Base-by-base conservation (phyloP, 805 yeast species). In the Saturnispora hagleri region DNA sequence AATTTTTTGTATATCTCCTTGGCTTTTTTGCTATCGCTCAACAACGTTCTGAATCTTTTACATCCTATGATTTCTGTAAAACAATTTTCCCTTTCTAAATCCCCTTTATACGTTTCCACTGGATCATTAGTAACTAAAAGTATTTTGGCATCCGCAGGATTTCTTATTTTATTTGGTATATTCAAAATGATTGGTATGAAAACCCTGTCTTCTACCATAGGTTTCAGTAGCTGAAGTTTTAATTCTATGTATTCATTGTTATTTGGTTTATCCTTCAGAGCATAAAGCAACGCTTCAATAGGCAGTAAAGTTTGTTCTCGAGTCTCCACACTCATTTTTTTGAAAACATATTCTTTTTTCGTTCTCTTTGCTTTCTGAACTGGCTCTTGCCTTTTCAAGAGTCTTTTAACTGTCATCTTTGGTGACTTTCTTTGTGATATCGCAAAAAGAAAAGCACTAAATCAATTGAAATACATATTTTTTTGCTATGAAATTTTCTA, bases 111-210 rank as follows among this genome's bases (percentile, higher is more conserved):
- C 6, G 73, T 71, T 4, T 76, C 70, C 5, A 83, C 77, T 1
- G 91, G 90, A 60, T 87, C 93, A 56, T 84, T 86, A 8, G 91
- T 84, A 13, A 88, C 73, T 18, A 88, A 69, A 4, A 86, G 62
- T 5, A 85, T 74, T 22, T 79, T 69, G 47, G 75, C 69, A 20
- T 76, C 75, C 20, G 74, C 73, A 2, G 79, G 62, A 51, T 71
- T 73, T 49, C 74, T 75, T 51, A 84, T 63, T 55, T 77, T 74
- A 56, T 75, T 69, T 0, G 78, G 72, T 12, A 85, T 56, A 3
- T 88, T 86, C 24, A 82, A 70, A 47, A 83, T 75, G 42, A 86
- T 67, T 3, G 86, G 84, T 1, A 76, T 69, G 55, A 71, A 68
- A 54, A 80, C 84, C 46, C 71, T 73, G 26, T 68, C 60, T 27